A percentile compares a stretch with the other conserved stretches of the same genome.
Evolutionary conservation across 768 basidiomycete genomes (phyloP).

Genomic region (Daedaleopsis sinensis): DNA sequence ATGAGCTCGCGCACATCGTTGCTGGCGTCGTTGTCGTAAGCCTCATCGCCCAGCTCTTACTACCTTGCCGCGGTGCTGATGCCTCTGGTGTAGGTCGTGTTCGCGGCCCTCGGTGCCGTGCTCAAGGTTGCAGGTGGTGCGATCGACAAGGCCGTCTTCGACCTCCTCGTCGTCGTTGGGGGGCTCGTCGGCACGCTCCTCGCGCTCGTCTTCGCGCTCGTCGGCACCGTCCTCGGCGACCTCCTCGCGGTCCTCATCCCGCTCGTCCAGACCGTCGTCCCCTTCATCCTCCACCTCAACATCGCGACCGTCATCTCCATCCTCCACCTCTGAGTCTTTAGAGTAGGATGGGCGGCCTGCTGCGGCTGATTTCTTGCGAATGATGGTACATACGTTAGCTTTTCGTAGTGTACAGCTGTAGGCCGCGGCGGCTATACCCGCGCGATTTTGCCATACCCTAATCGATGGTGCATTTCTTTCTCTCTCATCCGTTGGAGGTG

Average conservation of each 20-base stretch:
- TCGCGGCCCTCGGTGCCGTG: constrained; percentile 30
- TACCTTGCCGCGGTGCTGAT: too few species aligned
- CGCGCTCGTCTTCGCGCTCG: constrained; percentile 25
- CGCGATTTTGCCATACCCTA: constrained; percentile 15
- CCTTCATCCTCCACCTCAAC: constrained; percentile 29
- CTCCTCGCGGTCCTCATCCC: constrained; percentile 28
- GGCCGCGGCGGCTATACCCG: constrained; percentile 13
- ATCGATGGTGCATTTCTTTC: neutral
- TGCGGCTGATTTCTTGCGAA: neutral
- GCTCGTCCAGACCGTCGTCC: constrained; percentile 22
- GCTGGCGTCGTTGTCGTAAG: constrained; percentile 28
- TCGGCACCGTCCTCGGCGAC: constrained; percentile 26
- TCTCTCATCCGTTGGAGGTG: too few species aligned
- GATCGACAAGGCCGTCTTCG: constrained; percentile 21
- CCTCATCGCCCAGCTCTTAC: neutral
- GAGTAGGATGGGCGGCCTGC: neutral
- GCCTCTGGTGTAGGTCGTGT: constrained; percentile 27
- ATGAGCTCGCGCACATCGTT: constrained; percentile 30
- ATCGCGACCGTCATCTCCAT: constrained; percentile 26
- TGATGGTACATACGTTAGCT: neutral
- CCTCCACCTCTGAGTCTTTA: constrained; percentile 25
- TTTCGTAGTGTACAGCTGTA: constrained; percentile 7
- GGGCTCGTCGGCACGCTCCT: constrained; percentile 28
- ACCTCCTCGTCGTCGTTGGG: constrained; percentile 27
- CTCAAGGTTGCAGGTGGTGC: constrained; percentile 23